Evolutionary conservation across 2,329 filamentous ascomycete genomes (phyloP).

Genomic region (Curvularia eragrostidis): DNA sequence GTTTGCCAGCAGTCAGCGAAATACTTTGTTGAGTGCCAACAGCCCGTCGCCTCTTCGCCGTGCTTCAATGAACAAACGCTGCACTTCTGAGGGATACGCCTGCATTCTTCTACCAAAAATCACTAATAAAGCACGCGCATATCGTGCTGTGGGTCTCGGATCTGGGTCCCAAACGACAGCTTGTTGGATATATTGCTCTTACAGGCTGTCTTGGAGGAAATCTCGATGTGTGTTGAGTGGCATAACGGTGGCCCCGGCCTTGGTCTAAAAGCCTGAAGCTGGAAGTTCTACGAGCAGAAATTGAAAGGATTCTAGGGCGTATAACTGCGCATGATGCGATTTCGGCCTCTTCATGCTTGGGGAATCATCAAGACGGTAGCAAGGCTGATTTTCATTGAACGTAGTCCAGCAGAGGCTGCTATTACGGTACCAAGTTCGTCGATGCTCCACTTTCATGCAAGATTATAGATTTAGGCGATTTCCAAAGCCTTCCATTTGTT

Average conservation of each 20-base stretch:
- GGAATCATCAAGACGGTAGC: not conserved
- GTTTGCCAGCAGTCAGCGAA: not conserved
- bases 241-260: not conserved
- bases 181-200: not conserved
- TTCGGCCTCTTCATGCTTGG: not conserved
- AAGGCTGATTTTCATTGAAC: not conserved
- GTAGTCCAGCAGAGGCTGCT: too few species aligned
- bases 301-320: not conserved
- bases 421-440: slow-evolving; percentile 1
- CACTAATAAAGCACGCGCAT: too few species aligned
- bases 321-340: not conserved
- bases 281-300: not conserved
- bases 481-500: not conserved
- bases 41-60: not conserved
- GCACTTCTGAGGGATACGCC: too few species aligned
- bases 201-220: too few species aligned
- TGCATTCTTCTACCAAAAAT: too few species aligned
- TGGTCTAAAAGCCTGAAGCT: not conserved
- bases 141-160: too few species aligned
- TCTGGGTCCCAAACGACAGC: not conserved
- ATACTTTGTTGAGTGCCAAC: not conserved
- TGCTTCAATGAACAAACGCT: not conserved
- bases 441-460: not conserved
- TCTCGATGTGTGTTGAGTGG: too few species aligned
- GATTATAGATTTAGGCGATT: not conserved